Percentiles rank a stretch among this genome's conserved stretches.
These are phyloP conservation scores for Aspergillus avenaceus DNA, from an alignment of 495 filamentous ascomycete genomes.

Conservation along the genomic window DNA sequence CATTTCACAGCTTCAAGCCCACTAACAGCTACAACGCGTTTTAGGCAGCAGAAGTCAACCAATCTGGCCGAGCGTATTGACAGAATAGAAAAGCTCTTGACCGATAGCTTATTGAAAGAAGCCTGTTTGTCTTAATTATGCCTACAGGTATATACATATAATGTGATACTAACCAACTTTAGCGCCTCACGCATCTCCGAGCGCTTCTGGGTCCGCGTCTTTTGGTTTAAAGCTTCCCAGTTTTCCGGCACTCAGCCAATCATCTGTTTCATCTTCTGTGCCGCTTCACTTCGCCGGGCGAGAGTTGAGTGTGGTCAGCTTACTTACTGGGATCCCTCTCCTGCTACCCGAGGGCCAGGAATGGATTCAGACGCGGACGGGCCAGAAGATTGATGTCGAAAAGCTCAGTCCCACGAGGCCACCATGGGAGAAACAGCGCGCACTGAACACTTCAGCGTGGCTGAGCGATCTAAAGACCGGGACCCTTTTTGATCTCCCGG, in stretches of 20 bases:
- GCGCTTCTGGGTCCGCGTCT: not conserved
- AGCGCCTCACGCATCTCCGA: conserved; percentile 2
- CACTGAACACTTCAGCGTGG: conserved; percentile 18
- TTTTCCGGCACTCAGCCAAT: conserved; percentile 4
- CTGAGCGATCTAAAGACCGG: conserved; percentile 19
- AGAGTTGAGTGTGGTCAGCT: conserved; percentile 42
- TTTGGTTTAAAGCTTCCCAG: not conserved
- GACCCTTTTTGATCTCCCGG: conserved; percentile 27
- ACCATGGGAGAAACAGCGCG: conserved; percentile 35
- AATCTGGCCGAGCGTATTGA: conserved; percentile 36
- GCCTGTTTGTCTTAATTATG: conserved; percentile 17
- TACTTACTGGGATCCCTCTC: conserved; percentile 44
- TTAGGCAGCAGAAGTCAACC: conserved; percentile 23
- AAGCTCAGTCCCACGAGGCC: conserved; percentile 27
- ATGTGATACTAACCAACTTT: not conserved
- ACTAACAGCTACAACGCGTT: not conserved
- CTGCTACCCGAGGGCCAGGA: conserved; percentile 40
- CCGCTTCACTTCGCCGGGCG: conserved; percentile 47
- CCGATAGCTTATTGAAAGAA: conserved; percentile 25
- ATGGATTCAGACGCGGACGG: conserved; percentile 45
- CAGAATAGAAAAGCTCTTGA: conserved; percentile 37
- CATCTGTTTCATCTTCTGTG: conserved; percentile 26
- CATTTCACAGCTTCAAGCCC: not conserved
- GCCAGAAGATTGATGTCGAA: conserved; percentile 34
- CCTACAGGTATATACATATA: not conserved